Evolutionary conservation across 306 rosid species (phyloP).

Genomic region (Cucurbita argyrosperma): DNA sequence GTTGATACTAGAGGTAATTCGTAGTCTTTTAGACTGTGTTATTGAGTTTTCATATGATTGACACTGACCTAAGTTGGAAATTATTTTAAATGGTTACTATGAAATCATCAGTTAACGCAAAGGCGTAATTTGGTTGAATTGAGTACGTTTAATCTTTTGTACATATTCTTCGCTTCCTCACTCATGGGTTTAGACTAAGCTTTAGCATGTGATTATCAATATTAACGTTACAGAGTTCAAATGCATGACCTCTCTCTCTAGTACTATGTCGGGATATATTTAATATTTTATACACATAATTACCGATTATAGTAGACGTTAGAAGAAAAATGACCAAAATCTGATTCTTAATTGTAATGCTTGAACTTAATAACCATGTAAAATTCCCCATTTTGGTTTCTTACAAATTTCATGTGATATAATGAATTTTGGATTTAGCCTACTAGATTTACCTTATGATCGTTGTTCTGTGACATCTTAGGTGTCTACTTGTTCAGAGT

Average conservation of each 20-base stretch:
- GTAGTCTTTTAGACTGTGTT: background rate
- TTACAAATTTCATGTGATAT: background rate
- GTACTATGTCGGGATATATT: background rate
- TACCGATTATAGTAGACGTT: background rate
- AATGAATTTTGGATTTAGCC: background rate
- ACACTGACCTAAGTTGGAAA: background rate
- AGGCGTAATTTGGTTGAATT: background rate
- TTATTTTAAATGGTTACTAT: background rate
- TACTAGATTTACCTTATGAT: background rate
- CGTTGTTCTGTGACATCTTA: constrained; percentile 4
- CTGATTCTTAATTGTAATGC: background rate
- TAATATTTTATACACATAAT: background rate
- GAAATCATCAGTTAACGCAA: background rate
- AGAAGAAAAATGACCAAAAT: background rate
- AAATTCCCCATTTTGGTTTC: background rate
- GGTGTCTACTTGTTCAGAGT: constrained; percentile 81
- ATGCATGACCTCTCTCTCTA: background rate
- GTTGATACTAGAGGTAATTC: background rate
- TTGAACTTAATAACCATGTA: background rate
- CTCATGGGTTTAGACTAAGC: background rate
- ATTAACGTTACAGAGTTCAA: background rate
- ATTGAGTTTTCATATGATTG: background rate
- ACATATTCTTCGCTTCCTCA: background rate
- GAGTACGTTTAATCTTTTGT: background rate
- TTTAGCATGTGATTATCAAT: background rate